These are phyloP conservation scores for Epichloe gansuensis DNA, from an alignment of 2,329 filamentous ascomycete genomes.

Conservation along the genomic window DNA sequence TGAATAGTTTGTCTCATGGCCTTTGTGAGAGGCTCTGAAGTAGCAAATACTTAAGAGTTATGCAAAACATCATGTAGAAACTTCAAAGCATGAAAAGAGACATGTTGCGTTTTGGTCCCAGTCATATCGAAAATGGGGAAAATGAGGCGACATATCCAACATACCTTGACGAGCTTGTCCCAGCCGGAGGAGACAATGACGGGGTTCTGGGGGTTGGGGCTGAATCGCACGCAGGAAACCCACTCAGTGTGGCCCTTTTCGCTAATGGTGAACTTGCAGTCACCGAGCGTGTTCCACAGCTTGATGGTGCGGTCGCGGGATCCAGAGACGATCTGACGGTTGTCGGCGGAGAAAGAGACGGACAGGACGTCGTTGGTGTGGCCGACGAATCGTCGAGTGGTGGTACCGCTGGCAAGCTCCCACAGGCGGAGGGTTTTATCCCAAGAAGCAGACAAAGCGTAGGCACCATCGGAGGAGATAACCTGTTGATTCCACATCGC, in stretches of 20 bases:
- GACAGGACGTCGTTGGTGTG: slow-evolving; percentile 99
- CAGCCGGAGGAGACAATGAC: slow-evolving; percentile 97
- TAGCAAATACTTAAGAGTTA: slow-evolving; percentile 96
- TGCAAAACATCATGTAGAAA: slow-evolving; percentile 76
- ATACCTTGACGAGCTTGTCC: slow-evolving; percentile 99
- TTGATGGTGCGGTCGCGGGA: slow-evolving; percentile 98
- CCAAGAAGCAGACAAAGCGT: slow-evolving; percentile 97
- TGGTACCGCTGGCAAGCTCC: slow-evolving; percentile 95
- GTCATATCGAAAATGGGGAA: not conserved
- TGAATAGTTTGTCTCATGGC: slow-evolving; percentile 97
- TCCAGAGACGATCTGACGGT: slow-evolving; percentile 98
- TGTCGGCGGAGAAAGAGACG: slow-evolving; percentile 99
- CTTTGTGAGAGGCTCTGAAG: slow-evolving; percentile 79
- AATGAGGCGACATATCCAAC: slow-evolving; percentile 25
- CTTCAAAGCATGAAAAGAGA: not conserved
- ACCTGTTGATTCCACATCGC: slow-evolving; percentile 43
- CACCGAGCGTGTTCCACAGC: slow-evolving; percentile 99
- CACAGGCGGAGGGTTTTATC: slow-evolving; percentile 99
- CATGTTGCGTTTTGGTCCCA: not conserved
- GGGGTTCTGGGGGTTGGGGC: slow-evolving; percentile 99
- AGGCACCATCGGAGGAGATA: slow-evolving; percentile 98
- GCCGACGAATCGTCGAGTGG: slow-evolving; percentile 96
- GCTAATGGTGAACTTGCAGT: slow-evolving; percentile 99
- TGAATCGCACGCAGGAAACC: slow-evolving; percentile 99
- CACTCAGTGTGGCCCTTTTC: slow-evolving; percentile 99